Percentiles rank a stretch among this genome's conserved stretches.
These are phyloP conservation scores for Kwoniella dejecticola DNA, from an alignment of 768 basidiomycete species.

Conservation along the genomic window DNA sequence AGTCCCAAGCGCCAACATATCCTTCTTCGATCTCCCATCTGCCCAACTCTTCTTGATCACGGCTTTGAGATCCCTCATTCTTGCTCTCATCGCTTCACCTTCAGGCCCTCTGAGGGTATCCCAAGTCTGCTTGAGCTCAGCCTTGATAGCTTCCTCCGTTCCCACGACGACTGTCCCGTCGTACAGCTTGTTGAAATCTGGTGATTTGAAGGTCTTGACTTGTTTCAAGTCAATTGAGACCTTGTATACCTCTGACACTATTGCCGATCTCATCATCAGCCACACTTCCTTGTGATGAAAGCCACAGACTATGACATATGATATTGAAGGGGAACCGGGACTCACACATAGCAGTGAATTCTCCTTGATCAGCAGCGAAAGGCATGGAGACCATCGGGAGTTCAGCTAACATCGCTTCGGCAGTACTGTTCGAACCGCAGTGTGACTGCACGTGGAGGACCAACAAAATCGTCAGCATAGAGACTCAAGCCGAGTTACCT, in stretches of 20 bases:
- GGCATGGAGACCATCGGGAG: slow-evolving; percentile 30
- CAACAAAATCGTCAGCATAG: not conserved
- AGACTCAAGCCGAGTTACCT: not conserved
- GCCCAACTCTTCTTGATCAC: slow-evolving; percentile 17
- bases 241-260: slow-evolving; percentile 26
- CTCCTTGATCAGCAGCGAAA: slow-evolving; percentile 40
- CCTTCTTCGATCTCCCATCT: slow-evolving; percentile 17
- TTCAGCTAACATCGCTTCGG: slow-evolving; percentile 29
- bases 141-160: slow-evolving; percentile 39
- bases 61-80: slow-evolving; percentile 26
- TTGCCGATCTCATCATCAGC: not conserved
- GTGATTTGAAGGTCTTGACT: slow-evolving; percentile 27
- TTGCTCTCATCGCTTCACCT: slow-evolving; percentile 24
- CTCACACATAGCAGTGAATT: slow-evolving; percentile 29
- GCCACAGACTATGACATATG: not conserved
- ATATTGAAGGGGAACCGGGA: not conserved
- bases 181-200: slow-evolving; percentile 27
- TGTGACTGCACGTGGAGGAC: slow-evolving; percentile 32
- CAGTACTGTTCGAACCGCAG: slow-evolving; percentile 32
- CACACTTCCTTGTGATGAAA: not conserved
- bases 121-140: slow-evolving; percentile 30
- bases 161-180: slow-evolving; percentile 34
- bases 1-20: slow-evolving; percentile 19
- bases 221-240: slow-evolving; percentile 35
- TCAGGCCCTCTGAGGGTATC: slow-evolving; percentile 17